Base-by-base conservation (phyloP, 768 basidiomycete species). In the Cystobasidium onofrii region DNA sequence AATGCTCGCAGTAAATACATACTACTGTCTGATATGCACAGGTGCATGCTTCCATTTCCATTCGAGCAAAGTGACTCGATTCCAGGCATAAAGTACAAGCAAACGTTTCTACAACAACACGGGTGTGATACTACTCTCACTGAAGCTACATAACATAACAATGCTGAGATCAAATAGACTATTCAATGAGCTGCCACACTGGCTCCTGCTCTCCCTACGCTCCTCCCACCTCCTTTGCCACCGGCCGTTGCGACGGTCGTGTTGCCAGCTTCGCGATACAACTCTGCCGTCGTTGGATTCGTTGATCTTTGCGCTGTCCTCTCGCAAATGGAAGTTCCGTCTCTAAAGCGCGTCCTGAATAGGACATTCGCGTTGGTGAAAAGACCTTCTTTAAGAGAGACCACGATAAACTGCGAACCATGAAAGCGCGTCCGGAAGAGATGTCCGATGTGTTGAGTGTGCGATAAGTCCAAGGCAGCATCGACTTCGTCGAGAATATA, bases 401-500 rank as follows among this genome's bases (percentile, higher is more conserved):
- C 95, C 63, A 98, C 96, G 79, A 98, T 96, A 83, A 97, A 99
- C 80, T 99, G 96, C 18, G 90, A 90, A 50, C 95, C 95, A 82
- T 92, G 94, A 86, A 99, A 99, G 20, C 96, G 87, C 61, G 89
- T 95, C 50, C 90, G 86, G 87, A 99, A 98, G n/a, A 98, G 86
- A 76, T 92, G 91, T 34, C 95, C 96, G 74, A 99, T 97, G 81
- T 99, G 92, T 78, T 98, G 93, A 0, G 83, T 95, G 77, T 95
- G 92, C 33, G 92, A 94, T 15, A 98, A 83, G 82, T 99, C 96
- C 31, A 98, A 86, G 9, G 95, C 95, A 0, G 96, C 94, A 81
- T 98, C 96, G 76, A 99, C 95, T 82, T 99, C 96, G 82, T 99
- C 96, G 10, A 99, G 86, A 80, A 99, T 99, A 81, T 98, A 98